These are phyloP conservation scores for Boletus rubescentipes DNA, from an alignment of 768 basidiomycete species.

Conservation along the genomic window DNA sequence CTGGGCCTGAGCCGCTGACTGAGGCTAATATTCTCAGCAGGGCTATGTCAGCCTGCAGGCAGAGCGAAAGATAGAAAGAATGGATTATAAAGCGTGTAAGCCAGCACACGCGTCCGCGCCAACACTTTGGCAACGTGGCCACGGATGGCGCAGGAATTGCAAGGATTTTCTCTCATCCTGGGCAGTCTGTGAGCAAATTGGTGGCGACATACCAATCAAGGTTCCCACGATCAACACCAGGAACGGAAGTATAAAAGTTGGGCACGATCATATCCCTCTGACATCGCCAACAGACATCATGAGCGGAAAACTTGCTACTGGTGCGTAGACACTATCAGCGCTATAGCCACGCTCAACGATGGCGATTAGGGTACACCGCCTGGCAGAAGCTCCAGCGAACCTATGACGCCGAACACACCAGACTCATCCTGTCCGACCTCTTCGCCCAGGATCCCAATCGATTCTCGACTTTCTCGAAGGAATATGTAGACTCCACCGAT, in stretches of 20 bases:
- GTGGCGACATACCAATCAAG: not conserved
- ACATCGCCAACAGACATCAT: slow-evolving; percentile 34
- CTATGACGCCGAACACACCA: slow-evolving; percentile 68
- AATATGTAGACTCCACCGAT: slow-evolving; percentile 67
- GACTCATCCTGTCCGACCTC: slow-evolving; percentile 87
- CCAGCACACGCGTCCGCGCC: slow-evolving; percentile 8
- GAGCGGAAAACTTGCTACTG: slow-evolving; percentile 67
- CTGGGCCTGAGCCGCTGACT: too few relatives aligned
- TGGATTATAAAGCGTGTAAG: slow-evolving; percentile 7
- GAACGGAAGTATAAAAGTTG: slow-evolving; percentile 15
- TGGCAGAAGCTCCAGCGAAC: slow-evolving; percentile 91
- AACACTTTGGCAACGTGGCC: slow-evolving; percentile 1
- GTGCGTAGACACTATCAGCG: slow-evolving; percentile 25
- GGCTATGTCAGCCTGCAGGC: not conserved
- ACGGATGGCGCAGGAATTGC: not conserved
- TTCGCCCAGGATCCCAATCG: slow-evolving; percentile 86
- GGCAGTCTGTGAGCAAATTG: slow-evolving; percentile 7
- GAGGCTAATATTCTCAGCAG: slow-evolving; percentile 4
- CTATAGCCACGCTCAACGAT: not conserved
- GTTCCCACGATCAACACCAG: slow-evolving; percentile 26
- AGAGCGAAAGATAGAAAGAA: not conserved
- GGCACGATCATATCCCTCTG: not conserved
- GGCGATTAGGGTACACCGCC: slow-evolving; percentile 67
- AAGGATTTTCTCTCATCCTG: slow-evolving; percentile 21
- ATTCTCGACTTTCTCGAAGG: slow-evolving; percentile 80